Evolutionary conservation across 306 rosid species (phyloP), one percentile per base, ranked within the genome.

Genomic region (Mimosa pudica): DNA sequence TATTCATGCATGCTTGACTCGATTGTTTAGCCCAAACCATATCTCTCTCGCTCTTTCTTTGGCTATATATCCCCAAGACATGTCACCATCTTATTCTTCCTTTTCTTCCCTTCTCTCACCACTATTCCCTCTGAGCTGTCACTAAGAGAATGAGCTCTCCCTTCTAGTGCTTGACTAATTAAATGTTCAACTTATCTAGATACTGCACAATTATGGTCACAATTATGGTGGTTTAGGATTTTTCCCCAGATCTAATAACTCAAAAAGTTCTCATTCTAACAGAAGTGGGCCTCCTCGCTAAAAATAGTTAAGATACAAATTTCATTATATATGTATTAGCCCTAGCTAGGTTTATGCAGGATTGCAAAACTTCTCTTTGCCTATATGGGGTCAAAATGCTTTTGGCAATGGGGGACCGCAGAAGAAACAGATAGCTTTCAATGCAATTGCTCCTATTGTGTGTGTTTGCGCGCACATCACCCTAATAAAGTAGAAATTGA

Each of bases 361-460:
- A 38, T 38, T 38, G 42, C 42, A 38, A 90, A 79, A 45, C 17
- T 42, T 17, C 75, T 71, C 85, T 80, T 87, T 85, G 86, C 84
- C 92, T 86, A 84, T 85, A 82, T 84, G 89, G 49, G 49, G 49
- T 46, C 49, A 92, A 72, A 78, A 54, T 62, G 82, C 75, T 65
- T 77, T 65, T 66, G 8, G 17, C 44, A 64, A 30, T 84, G 74
- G 89, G 91, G 95, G 92, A 84, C 89, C 92, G 84, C 70, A 70
- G 51, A 38, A 70, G 51, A 38, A 70, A 70, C 58, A 38, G 42
- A 38, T 38, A 5, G 42, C 42, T 38, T 38, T 38, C 42, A 38
- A 38, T 38, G 42, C 42, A 38, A 38, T 38, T 38, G 42, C 3
- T 38, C 42, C 42, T 38, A 38, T 38, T 38, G 42, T 38, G 42